Conservation (phyloP, 106 monocot species). For the Dioscorea alata region DNA sequence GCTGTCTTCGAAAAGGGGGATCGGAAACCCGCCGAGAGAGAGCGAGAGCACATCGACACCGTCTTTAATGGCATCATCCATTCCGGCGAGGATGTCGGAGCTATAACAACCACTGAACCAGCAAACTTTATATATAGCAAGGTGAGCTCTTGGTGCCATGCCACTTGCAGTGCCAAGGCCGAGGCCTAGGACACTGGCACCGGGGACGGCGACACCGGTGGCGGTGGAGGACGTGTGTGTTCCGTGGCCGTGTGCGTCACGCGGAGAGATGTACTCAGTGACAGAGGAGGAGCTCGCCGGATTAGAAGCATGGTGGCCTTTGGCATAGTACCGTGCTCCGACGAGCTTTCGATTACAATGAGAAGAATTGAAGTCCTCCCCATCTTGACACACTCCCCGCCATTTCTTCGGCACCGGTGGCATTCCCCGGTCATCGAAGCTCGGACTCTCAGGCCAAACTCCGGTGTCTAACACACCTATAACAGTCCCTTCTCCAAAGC, state of each 20-base stretch:
- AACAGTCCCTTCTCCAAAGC: conserved; percentile 41
- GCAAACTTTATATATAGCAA: conserved; percentile 88
- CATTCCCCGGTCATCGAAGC: conserved; percentile 61
- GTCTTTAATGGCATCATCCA: conserved; percentile 77
- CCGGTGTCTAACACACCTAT: conserved; percentile 90
- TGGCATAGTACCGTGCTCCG: conserved; percentile 74
- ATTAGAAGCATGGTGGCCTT: conserved; percentile 57
- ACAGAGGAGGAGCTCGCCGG: conserved; percentile 3
- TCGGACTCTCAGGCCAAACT: conserved; percentile 89
- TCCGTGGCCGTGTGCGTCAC: conserved; percentile 80
- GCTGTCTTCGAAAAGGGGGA: conserved; percentile 74
- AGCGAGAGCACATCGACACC: conserved; percentile 81
- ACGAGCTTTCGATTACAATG: conserved; percentile 88
- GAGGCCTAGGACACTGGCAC: conserved; percentile 51
- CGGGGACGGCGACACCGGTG: conserved; percentile 38
- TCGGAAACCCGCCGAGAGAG: conserved; percentile 79
- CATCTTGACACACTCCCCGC: conserved; percentile 70
- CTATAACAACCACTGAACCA: conserved; percentile 91
- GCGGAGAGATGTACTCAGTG: conserved; percentile 59
- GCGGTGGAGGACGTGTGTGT: conserved; percentile 87
- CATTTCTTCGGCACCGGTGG: conserved; percentile 56
- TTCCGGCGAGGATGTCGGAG: conserved; percentile 86
- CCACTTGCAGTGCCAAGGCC: conserved; percentile 53
- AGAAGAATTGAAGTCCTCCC: conserved; percentile 56
- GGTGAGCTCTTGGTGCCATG: conserved; percentile 61